These are phyloP conservation scores for Pharnaceum exiguum DNA, from an alignment of 148 eudicot species.

Conservation along the genomic window DNA sequence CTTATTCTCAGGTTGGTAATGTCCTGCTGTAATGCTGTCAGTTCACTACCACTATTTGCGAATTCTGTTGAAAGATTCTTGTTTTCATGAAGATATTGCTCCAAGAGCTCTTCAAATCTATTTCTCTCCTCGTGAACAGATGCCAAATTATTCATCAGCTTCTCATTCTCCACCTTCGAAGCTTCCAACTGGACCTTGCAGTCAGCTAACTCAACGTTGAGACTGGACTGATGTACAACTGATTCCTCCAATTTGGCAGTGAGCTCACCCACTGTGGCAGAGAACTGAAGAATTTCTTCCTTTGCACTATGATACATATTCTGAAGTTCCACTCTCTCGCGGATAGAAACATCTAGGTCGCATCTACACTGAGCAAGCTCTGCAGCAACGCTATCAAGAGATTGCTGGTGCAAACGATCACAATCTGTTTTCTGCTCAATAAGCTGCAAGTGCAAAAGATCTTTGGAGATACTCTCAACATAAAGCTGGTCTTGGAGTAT, in stretches of 20 bases:
- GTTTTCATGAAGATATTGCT: slow-evolving; percentile 28
- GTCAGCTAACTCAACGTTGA: slow-evolving; percentile 43
- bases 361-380: slow-evolving; percentile 60
- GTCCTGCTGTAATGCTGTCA: slow-evolving; percentile 39
- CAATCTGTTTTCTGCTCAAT: slow-evolving; percentile 34
- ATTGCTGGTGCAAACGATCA: slow-evolving; percentile 23
- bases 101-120: slow-evolving; percentile 38
- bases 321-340: slow-evolving; percentile 45
- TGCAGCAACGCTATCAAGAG: slow-evolving; percentile 35
- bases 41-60: slow-evolving; percentile 30
- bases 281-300: slow-evolving; percentile 37
- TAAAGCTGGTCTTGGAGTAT: slow-evolving; percentile 61
- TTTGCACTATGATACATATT: slow-evolving; percentile 38
- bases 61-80: slow-evolving; percentile 38
- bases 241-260: slow-evolving; percentile 45
- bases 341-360: slow-evolving; percentile 47
- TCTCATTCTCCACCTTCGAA: slow-evolving; percentile 52
- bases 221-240: slow-evolving; percentile 30
- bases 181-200: slow-evolving; percentile 43
- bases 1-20: slow-evolving; percentile 25
- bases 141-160: slow-evolving; percentile 29
- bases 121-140: slow-evolving; percentile 44
- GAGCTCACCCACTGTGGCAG: slow-evolving; percentile 51
- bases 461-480: slow-evolving; percentile 45
- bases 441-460: slow-evolving; percentile 42